Percentiles rank a stretch among this genome's conserved stretches.
Evolutionary conservation across 192 early-diverging fungal species (phyloP).

Genomic region (Chytriomyces sp.): DNA sequence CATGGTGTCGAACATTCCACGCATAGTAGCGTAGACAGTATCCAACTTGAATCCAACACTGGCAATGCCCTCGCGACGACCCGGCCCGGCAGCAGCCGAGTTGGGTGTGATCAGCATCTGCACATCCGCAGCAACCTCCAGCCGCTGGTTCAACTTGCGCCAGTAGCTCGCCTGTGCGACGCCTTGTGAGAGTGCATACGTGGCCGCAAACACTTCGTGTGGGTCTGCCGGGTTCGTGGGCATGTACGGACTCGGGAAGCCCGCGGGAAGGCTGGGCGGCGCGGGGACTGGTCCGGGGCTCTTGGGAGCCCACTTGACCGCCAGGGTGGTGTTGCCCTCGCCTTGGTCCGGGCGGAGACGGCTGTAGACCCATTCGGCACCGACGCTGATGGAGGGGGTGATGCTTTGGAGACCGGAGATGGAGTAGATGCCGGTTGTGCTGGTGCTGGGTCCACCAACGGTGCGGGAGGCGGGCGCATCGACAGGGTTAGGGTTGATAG

Average conservation of each 20-base stretch:
- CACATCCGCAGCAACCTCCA: slow-evolving; percentile 90
- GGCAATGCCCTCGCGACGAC: slow-evolving; percentile 86
- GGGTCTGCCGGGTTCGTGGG: slow-evolving; percentile 58
- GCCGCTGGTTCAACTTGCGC: slow-evolving; percentile 87
- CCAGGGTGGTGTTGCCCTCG: slow-evolving; percentile 70
- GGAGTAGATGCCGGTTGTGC: slow-evolving; percentile 84
- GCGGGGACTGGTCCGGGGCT: slow-evolving; percentile 45
- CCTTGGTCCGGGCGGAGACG: slow-evolving; percentile 78
- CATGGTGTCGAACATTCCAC: slow-evolving; percentile 88
- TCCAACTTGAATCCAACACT: slow-evolving; percentile 98
- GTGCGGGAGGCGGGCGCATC: slow-evolving; percentile 53
- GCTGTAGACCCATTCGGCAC: slow-evolving; percentile 83
- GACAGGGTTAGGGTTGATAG: slow-evolving; percentile 90
- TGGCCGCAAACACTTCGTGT: slow-evolving; percentile 53
- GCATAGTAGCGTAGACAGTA: slow-evolving; percentile 86
- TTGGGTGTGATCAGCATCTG: slow-evolving; percentile 68
- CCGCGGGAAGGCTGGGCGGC: slow-evolving; percentile 57
- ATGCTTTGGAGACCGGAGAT: slow-evolving; percentile 90
- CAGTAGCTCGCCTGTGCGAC: slow-evolving; percentile 83
- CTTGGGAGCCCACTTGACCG: slow-evolving; percentile 46
- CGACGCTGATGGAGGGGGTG: slow-evolving; percentile 77
- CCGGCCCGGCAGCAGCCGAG: slow-evolving; percentile 47
- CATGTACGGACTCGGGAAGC: slow-evolving; percentile 53
- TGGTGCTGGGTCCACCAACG: slow-evolving; percentile 18
- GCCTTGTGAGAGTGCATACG: slow-evolving; percentile 49